Evolutionary conservation across 2,329 filamentous ascomycete species (phyloP), one percentile per base, ranked within the genome.

Genomic region (Colletotrichum sp.): DNA sequence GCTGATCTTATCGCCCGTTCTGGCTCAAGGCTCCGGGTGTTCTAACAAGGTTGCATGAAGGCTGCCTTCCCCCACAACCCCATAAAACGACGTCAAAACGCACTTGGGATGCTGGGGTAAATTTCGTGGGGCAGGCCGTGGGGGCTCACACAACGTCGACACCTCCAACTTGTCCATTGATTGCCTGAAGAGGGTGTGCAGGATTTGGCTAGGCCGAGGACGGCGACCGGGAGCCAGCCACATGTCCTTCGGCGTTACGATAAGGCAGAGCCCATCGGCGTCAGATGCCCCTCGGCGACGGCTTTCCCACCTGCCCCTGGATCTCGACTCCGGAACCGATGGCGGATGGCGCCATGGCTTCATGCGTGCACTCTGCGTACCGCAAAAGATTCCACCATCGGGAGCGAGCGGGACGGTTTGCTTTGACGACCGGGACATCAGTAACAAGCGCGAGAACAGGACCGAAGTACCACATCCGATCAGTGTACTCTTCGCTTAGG

Each of bases 71-170:
- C 69, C 76, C 72, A 76, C 72, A 77, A 77, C 73, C 66, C 76
- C 76, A 76, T 77, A 77, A 77, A 77, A 77, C 73, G 64, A 76
- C 69, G 75, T 75, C 66, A 75, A 77, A 75, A 66, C 75, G 71
- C 65, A 32, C 71, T 60, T 52, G 39, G 44, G 64, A 69, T 68
- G 44, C 73, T 65, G 73, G 73, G 73, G 69, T 73, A 59, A 64
- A 52, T 64, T 72, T 72, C 39, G 71, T 69, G 70, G 74, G 64
- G 70, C 74, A 69, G 16, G 36, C 44, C 74, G 74, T 75, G 75
- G 75, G 75, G 73, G 72, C 72, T 72, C 72, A 34, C 64, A 64
- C 73, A 75, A 72, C 63, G 55, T 67, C 63, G 36, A 57, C 72
- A 52, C 36, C 39, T 59, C 69, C 39, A 69, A 30, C 55, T 32